Evolutionary conservation across 495 filamentous ascomycete genomes (phyloP), one percentile per base, ranked within the genome.

Genomic region (Neurospora hispaniola): DNA sequence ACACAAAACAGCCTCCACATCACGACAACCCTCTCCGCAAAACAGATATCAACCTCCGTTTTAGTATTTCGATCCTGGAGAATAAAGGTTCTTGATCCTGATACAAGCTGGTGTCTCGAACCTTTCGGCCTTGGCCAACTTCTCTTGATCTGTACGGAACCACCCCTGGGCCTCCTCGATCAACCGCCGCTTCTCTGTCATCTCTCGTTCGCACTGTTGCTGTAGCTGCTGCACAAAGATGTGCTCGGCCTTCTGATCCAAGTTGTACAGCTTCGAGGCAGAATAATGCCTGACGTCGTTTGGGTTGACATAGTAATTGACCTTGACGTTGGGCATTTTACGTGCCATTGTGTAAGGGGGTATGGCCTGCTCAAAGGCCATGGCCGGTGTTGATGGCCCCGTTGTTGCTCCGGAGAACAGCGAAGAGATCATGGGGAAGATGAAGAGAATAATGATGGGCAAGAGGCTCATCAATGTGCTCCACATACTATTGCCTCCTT

Each of bases 221-320:
- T 86, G 85, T 20, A 98, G 81, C 54, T 83, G 81, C 42, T 86
- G 84, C 69, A 97, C 86, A 72, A 92, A 93, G 14, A 88, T 87
- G 5, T 86, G 80, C 81, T 98, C 94, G 62, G 92, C 95, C 72
- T 83, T 85, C 74, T 88, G 86, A 77, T 98, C 96, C 14, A 99
- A 84, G 76, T 90, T 86, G 20, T 83, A 81, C 74, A 96, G 86
- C 76, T 95, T 90, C 59, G 86, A 82, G 1, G 84, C 76, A 70
- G 84, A 89, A 80, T 88, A 94, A 31, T 90, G 89, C 27, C 87
- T 85, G 18, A 97, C 86, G 16, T 97, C 94, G 3, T 79, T 74
- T 1, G 94, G 94, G 79, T 95, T 91, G 69, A 98, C 85, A 76
- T 85, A 99, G 84, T 97, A 98, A 68, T 92, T 89, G 69, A 96